These are phyloP conservation scores for Fistulifera pelliculosa DNA, from an alignment of 108 stramenopile species.

Conservation along the genomic window DNA sequence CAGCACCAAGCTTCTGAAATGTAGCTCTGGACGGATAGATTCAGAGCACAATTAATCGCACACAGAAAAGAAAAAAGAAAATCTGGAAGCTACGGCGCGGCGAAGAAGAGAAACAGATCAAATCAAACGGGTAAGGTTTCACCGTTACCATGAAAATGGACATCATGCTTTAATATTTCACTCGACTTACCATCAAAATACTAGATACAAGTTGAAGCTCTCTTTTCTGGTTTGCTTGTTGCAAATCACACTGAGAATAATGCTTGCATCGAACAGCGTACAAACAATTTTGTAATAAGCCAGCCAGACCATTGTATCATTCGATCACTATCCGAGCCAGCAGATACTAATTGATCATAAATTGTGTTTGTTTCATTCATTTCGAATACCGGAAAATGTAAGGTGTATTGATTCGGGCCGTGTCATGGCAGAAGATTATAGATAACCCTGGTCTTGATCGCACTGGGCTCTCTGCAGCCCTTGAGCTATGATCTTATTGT, in stretches of 20 bases:
- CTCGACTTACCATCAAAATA: constrained; percentile 8
- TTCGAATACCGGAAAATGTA: background rate
- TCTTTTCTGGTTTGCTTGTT: constrained; percentile 7
- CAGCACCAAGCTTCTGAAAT: constrained; percentile 14
- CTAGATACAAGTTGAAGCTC: constrained; percentile 19
- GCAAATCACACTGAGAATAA: constrained; percentile 10
- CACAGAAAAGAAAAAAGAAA: constrained; percentile 11
- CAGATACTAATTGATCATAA: constrained; percentile 8
- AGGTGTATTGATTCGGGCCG: too few relatives aligned
- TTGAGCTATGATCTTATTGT: too few relatives aligned
- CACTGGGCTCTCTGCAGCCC: too few relatives aligned
- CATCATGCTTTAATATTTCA: too few relatives aligned
- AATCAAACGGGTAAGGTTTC: too few relatives aligned
- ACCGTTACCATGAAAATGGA: too few relatives aligned
- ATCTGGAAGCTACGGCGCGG: constrained; percentile 9
- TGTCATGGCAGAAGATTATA: too few relatives aligned
- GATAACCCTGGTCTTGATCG: too few relatives aligned
- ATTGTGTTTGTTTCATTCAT: constrained; percentile 1
- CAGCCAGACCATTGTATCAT: constrained; percentile 5
- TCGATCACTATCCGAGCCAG: constrained; percentile 11
- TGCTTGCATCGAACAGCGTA: background rate
- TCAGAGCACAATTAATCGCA: constrained; percentile 11
- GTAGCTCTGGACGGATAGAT: constrained; percentile 5
- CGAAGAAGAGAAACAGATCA: too few relatives aligned
- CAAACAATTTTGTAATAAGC: background rate